Evolutionary conservation across 345 rosid species (phyloP), one percentile per base, ranked within the genome.

Genomic region (Bretschneidera sinensis): DNA sequence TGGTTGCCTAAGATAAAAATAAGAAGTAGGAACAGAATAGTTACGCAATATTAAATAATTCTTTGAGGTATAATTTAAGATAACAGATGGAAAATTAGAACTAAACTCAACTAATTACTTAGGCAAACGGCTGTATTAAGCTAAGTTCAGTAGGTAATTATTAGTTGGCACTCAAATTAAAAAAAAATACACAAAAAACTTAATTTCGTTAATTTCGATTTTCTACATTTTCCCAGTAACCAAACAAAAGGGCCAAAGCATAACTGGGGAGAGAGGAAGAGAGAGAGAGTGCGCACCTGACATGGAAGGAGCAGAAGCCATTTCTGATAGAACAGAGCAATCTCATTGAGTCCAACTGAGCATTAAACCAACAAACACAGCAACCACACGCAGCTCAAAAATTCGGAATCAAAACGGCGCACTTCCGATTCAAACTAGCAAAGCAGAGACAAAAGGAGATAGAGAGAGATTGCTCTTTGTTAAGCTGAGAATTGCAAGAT

Each of bases 231-330:
- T 54, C 48, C 28, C 56, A 51, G 63, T 0, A 59, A 28, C 69
- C 33, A 49, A 60, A 64, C 56, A 67, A n/a, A n/a, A 31, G 39
- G 10, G 14, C 17, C 22, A 22, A 18, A 51, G 5, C 15, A 0
- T 11, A 61, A 63, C 49, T n/a, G n/a, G n/a, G 39, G 50, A 51
- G 11, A 58, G 57, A 55, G n/a, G n/a, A n/a, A n/a, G 43, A 15
- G 21, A 17, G 60, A 48, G 6, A 51, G 45, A 51, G 15, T 43
- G 63, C 73, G 51, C 23, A 94, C 99, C 91, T 51, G 97, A 79
- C 77, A 87, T 65, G 33, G 96, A 83, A 79, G 95, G 47, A 84
- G 85, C 84, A 71, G 81, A 86, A 64, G 86, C 84, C 99, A 94
- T 94, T 51, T 71, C 79, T 78, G 78, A 71, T 70, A 77, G 70